Conservation (phyloP, 306 rosid genomes). For the Malus asiatica region DNA sequence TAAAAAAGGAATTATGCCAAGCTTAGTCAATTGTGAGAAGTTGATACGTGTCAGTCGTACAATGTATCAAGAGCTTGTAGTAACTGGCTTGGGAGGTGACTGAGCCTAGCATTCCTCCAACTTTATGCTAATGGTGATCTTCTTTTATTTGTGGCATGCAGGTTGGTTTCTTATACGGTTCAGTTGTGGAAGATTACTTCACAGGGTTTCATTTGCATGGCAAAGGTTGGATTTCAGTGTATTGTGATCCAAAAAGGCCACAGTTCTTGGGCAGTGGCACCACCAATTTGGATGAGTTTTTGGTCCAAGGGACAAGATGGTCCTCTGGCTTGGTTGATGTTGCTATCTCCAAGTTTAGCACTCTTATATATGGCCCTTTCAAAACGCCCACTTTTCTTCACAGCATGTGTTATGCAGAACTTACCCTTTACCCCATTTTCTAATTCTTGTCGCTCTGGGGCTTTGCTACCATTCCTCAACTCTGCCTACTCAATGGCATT, state of each 20-base stretch:
- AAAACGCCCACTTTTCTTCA: conserved; percentile 35
- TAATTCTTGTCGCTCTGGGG: too few species aligned
- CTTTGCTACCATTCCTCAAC: too few species aligned
- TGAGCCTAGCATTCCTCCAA: too few species aligned
- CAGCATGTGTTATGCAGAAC: conserved; percentile 38
- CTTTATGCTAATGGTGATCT: not conserved
- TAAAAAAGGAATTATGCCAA: too few species aligned
- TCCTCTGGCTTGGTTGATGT: conserved; percentile 51
- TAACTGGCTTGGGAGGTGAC: too few species aligned
- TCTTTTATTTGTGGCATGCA: conserved; percentile 7
- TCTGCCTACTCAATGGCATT: too few species aligned
- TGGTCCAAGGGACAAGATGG: conserved; percentile 66
- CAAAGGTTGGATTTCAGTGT: conserved; percentile 65
- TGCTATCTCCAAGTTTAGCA: conserved; percentile 45
- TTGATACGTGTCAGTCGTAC: too few species aligned
- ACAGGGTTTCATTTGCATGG: conserved; percentile 55
- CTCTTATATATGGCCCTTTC: conserved; percentile 36
- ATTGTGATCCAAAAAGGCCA: conserved; percentile 42
- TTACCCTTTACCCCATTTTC: conserved; percentile 27
- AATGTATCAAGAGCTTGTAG: too few species aligned
- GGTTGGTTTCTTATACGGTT: conserved; percentile 56
- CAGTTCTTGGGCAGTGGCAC: conserved; percentile 55
- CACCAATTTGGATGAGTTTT: conserved; percentile 46
- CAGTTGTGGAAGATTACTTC: conserved; percentile 51
- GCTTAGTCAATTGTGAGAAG: not conserved